These are phyloP conservation scores for Amaranthus cruentus DNA, from an alignment of 148 eudicot genomes.

Conservation along the genomic window DNA sequence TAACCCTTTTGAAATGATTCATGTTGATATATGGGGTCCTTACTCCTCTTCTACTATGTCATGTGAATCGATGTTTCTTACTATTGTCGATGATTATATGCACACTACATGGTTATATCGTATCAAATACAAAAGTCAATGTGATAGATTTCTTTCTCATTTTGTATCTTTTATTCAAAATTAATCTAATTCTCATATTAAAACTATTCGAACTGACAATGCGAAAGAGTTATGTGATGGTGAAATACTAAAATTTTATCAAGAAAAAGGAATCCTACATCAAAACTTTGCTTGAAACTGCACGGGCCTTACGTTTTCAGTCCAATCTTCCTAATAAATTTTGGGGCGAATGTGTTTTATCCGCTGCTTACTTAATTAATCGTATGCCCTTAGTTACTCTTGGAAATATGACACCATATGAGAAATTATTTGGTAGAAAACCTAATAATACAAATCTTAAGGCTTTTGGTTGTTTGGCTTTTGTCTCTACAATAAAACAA, in stretches of 20 bases:
- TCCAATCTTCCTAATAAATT: background rate
- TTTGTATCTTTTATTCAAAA: background rate
- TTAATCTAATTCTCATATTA: background rate
- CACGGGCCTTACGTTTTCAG: background rate
- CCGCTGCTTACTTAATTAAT: background rate
- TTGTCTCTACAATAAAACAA: background rate
- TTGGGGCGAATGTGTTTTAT: background rate
- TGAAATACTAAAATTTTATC: no score
- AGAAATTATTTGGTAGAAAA: background rate
- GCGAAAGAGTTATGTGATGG: background rate
- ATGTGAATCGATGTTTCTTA: background rate
- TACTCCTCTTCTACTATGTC: background rate
- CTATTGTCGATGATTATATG: background rate
- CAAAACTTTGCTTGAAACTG: background rate
- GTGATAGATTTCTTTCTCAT: background rate
- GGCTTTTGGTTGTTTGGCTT: slow-evolving; percentile 1
- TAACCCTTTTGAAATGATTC: background rate
- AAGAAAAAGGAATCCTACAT: background rate
- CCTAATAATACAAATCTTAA: background rate
- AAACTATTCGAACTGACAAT: background rate
- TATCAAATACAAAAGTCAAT: background rate
- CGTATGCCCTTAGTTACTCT: background rate
- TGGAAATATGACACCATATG: background rate
- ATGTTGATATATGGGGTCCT: background rate
- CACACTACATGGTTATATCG: background rate